Conservation (phyloP, 345 rosid genomes). For the Angophora floribunda region DNA sequence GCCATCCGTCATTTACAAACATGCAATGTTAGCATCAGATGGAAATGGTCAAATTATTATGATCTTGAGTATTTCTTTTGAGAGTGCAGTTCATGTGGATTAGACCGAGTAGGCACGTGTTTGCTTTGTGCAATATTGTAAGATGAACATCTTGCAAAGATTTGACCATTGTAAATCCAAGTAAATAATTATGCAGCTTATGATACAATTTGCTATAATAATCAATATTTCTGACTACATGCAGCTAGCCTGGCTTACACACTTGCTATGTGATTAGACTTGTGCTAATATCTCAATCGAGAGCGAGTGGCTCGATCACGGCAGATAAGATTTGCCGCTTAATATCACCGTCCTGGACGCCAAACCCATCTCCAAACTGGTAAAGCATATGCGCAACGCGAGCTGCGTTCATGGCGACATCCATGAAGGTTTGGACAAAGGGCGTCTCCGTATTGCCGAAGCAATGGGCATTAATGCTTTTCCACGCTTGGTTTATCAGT, state of each 20-base stretch:
- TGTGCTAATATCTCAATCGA: background rate
- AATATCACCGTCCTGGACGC: constrained; percentile 24
- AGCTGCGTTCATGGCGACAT: constrained; percentile 14
- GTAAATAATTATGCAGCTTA: background rate
- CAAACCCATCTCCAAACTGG: constrained; percentile 41
- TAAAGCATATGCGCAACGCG: constrained; percentile 30
- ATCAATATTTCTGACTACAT: background rate
- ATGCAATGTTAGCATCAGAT: background rate
- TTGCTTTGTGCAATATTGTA: background rate
- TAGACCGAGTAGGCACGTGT: fast-evolving
- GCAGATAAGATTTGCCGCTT: constrained; percentile 15
- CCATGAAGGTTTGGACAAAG: constrained; percentile 3
- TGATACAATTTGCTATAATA: background rate
- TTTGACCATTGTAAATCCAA: background rate
- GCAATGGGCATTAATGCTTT: constrained; percentile 21
- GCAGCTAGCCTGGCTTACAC: background rate
- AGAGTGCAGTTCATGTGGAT: background rate
- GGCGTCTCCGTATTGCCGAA: background rate
- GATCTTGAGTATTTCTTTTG: background rate
- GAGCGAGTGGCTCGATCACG: constrained; percentile 14
- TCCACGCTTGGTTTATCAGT: constrained; percentile 22
- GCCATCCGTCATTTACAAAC: background rate
- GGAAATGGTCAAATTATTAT: background rate
- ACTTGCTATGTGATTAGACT: background rate
- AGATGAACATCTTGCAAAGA: background rate